Evolutionary conservation across 805 yeast genomes (phyloP), one percentile per base, ranked within the genome.

Genomic region (Hyphopichia homilentoma): DNA sequence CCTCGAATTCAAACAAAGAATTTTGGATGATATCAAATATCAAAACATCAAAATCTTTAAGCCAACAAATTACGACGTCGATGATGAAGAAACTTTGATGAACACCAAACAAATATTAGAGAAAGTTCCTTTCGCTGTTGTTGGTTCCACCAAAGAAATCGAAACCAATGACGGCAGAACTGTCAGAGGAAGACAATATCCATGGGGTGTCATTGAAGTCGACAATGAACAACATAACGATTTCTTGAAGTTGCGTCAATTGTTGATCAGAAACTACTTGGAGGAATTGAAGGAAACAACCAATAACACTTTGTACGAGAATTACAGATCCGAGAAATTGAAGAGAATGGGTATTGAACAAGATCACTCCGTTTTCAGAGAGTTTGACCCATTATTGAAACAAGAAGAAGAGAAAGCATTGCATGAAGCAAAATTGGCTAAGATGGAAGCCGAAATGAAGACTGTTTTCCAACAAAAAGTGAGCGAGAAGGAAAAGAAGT

Each of bases 141-240:
- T 93, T 33, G 98, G 97, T 15, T 86, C 97, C 15, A 84, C 93
- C 15, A 64, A 67, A 38, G 79, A 77, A 41, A 80, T 84, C 21
- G 79, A 79, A 47, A 64, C 71, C 25, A 57, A 72, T 26, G 93
- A 84, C 52, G 96, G 96, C 25, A 75, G 85, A 57, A 45, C 57
- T 27, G 94, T 89, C 27, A 79, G 97, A 60, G 97, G 96, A 46
- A 84, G 98, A 65, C 68, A 76, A 41, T 90, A 90, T 59, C 97
- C 97, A 40, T 93, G 98, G 98, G 97, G 97, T 45, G 72, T 84
- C 15, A 84, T 93, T 50, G 97, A 93, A 64, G 89, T 93, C 47
- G 97, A 88, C 59, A 90, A 93, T 58, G 93, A 86, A 65, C 79
- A 79, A 36, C 97, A 93, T 58, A 84, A 88, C 59, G 98, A 90